These are phyloP conservation scores for Paramyrothecium roridum DNA, from an alignment of 2,329 filamentous ascomycete species.

Conservation along the genomic window DNA sequence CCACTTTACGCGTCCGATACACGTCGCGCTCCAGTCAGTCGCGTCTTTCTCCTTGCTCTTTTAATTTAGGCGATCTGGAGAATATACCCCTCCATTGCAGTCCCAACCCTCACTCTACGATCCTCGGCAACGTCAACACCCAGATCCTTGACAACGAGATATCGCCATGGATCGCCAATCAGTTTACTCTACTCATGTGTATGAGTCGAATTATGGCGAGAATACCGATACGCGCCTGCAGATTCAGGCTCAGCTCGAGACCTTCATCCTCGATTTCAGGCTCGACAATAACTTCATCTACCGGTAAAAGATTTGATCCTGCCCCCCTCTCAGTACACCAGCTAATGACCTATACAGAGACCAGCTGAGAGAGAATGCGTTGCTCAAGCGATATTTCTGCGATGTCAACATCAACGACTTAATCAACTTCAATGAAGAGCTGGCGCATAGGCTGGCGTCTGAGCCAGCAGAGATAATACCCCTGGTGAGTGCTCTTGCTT, in stretches of 20 bases:
- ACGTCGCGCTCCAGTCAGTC: too few relatives aligned
- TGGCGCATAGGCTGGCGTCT: slow-evolving; percentile 84
- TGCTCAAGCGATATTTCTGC: slow-evolving; percentile 92
- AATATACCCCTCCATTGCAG: not conserved
- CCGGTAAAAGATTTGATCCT: slow-evolving; percentile 53
- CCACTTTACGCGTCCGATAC: too few relatives aligned
- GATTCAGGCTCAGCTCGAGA: slow-evolving; percentile 75
- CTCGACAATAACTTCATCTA: slow-evolving; percentile 95
- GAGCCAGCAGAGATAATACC: slow-evolving; percentile 93
- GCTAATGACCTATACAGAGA: slow-evolving; percentile 58
- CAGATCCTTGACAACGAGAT: not conserved
- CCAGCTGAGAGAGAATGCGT: slow-evolving; percentile 90
- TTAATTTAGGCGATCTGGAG: not conserved
- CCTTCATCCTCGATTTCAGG: slow-evolving; percentile 91
- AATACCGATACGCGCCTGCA: slow-evolving; percentile 67
- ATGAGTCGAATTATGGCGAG: slow-evolving; percentile 63
- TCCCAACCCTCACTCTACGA: not conserved
- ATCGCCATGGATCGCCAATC: slow-evolving; percentile 78
- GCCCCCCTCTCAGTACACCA: not conserved
- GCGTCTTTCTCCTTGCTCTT: too few relatives aligned
- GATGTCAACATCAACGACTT: slow-evolving; percentile 94
- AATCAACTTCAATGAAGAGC: slow-evolving; percentile 93
- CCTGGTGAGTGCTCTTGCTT: slow-evolving; percentile 57
- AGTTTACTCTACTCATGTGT: slow-evolving; percentile 81
- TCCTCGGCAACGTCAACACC: slow-evolving; percentile 3